Percentiles rank a stretch among this genome's conserved stretches.
Evolutionary conservation across 345 rosid species (phyloP).

Genomic region (Luvunga scandens): DNA sequence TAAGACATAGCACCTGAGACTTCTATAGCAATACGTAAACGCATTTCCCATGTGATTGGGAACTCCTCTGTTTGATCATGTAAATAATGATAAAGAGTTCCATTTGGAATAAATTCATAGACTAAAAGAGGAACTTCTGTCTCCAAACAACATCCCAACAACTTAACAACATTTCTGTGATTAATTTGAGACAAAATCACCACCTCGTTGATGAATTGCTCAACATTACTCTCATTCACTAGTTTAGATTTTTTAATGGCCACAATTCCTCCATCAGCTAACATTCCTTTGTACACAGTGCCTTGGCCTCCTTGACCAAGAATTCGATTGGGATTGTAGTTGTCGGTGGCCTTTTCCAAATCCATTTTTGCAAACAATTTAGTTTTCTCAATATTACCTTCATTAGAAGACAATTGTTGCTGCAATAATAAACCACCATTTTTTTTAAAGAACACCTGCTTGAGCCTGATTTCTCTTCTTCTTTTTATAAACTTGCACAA

Average conservation of each 20-base stretch:
- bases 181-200: not conserved
- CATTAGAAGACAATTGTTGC: not conserved
- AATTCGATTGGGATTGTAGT: not conserved
- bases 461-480: not conserved
- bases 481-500: not conserved
- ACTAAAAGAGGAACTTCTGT: not conserved
- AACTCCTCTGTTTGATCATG: not conserved
- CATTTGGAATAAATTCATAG: not conserved
- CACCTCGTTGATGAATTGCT: not conserved
- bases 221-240: not conserved
- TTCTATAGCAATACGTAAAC: conserved; percentile 5
- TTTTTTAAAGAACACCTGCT: not conserved
- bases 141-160: not conserved
- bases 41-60: conserved; percentile 13
- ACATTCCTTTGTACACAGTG: conserved; percentile 4
- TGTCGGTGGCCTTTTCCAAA: not conserved
- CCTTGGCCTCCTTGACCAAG: conserved; percentile 6
- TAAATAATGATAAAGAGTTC: not conserved
- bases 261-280: not conserved
- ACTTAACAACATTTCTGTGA: not conserved
- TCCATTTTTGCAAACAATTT: not conserved
- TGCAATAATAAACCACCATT: not conserved
- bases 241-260: not conserved
- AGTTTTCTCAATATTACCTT: not conserved
- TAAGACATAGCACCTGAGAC: conserved; percentile 7